These are phyloP conservation scores for Syzygium oleosum DNA, from an alignment of 345 rosid species.

Conservation along the genomic window DNA sequence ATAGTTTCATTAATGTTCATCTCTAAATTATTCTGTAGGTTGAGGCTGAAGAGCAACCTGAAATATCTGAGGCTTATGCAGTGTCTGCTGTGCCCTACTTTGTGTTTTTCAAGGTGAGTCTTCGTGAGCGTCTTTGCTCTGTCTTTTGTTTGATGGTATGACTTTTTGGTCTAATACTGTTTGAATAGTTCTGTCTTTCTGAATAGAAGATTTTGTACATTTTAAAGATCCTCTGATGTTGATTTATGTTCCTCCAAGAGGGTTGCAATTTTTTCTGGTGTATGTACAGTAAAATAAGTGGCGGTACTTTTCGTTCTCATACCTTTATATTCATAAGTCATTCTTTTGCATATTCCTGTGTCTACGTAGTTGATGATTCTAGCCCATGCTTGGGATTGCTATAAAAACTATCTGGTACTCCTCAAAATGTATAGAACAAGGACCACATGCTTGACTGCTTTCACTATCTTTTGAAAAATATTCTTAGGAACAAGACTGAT, in stretches of 20 bases:
- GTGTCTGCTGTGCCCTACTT: conserved; percentile 89
- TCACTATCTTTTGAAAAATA: background rate
- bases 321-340: background rate
- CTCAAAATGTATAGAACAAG: background rate
- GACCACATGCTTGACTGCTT: background rate
- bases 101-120: conserved; percentile 73
- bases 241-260: background rate
- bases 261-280: background rate
- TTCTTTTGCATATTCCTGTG: background rate
- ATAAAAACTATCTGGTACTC: background rate
- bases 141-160: background rate
- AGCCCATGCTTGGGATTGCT: background rate
- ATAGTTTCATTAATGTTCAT: background rate
- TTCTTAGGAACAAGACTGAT: background rate
- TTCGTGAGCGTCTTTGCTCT: background rate
- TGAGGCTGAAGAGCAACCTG: conserved; percentile 97
- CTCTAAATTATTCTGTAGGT: conserved; percentile 35
- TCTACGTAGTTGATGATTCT: background rate
- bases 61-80: conserved; percentile 72
- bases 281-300: background rate
- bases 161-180: background rate
- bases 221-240: background rate
- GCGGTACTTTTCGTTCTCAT: background rate
- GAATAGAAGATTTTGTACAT: background rate
- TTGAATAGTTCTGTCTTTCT: background rate